Evolutionary conservation across 2,329 filamentous ascomycete species (phyloP).

Genomic region (Sporothrix dimorphospora): DNA sequence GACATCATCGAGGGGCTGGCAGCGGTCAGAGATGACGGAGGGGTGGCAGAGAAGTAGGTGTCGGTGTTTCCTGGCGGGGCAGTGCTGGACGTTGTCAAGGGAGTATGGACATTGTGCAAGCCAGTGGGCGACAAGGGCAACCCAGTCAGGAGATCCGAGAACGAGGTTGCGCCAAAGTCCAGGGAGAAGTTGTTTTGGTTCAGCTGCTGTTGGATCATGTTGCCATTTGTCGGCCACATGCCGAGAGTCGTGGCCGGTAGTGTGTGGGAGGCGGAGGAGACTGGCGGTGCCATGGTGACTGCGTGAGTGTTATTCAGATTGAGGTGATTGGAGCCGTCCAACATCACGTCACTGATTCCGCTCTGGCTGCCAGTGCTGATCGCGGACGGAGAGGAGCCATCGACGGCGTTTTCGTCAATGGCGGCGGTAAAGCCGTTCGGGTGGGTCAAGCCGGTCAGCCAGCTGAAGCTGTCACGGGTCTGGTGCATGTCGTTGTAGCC

Average conservation of each 20-base stretch:
- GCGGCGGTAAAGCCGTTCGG: constrained; percentile 67
- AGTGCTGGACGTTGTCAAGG: not conserved
- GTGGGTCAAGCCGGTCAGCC: constrained; percentile 78
- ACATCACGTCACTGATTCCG: constrained; percentile 87
- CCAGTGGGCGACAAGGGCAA: constrained; percentile 75
- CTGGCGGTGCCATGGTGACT: constrained; percentile 50
- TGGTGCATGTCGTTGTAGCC: constrained; percentile 40
- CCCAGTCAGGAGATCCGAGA: constrained; percentile 74
- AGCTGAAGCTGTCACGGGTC: constrained; percentile 76
- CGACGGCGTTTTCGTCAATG: constrained; percentile 75
- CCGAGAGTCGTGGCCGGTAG: constrained; percentile 39
- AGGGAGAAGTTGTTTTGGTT: constrained; percentile 70
- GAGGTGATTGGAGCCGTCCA: constrained; percentile 74
- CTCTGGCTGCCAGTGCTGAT: constrained; percentile 95
- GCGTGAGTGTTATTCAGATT: constrained; percentile 8
- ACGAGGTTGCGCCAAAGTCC: constrained; percentile 73
- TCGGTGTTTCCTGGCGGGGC: constrained; percentile 54
- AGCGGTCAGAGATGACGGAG: constrained; percentile 72
- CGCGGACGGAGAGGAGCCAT: constrained; percentile 92
- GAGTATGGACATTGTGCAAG: not conserved
- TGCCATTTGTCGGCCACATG: constrained; percentile 66
- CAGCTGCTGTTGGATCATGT: constrained; percentile 67
- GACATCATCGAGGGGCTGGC: constrained; percentile 73
- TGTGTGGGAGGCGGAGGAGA: constrained; percentile 46
- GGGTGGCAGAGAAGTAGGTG: constrained; percentile 72